Evolutionary conservation across 345 rosid species (phyloP).

Genomic region (Arabidopsis suecica): DNA sequence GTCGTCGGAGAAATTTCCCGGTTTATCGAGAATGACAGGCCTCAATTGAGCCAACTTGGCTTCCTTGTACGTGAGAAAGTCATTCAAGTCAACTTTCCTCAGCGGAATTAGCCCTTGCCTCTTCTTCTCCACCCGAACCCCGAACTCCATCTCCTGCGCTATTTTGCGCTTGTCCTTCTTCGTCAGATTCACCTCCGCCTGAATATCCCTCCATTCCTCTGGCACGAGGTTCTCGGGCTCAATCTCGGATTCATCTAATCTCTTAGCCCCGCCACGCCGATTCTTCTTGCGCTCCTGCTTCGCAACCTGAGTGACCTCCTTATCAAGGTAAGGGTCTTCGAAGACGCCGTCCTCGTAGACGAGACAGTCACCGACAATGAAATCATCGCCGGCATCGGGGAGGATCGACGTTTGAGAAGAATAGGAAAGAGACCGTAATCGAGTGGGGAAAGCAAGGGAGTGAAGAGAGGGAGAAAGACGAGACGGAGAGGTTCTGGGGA

Average conservation of each 20-base stretch:
- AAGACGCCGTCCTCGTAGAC: slow-evolving; percentile 90
- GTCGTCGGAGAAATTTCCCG: slow-evolving; percentile 43
- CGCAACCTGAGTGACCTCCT: slow-evolving; percentile 13
- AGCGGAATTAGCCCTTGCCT: slow-evolving; percentile 64
- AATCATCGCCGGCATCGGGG: slow-evolving; percentile 52
- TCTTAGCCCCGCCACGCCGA: slow-evolving; percentile 29
- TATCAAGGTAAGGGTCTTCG: slow-evolving; percentile 70
- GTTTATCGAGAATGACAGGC: slow-evolving; percentile 69
- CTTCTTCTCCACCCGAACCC: slow-evolving; percentile 75
- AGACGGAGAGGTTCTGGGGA: background rate
- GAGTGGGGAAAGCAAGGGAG: slow-evolving; percentile 38
- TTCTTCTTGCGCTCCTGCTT: slow-evolving; percentile 25
- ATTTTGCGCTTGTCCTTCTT: slow-evolving; percentile 87
- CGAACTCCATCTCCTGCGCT: slow-evolving; percentile 79
- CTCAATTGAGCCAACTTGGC: slow-evolving; percentile 69
- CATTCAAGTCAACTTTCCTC: slow-evolving; percentile 65
- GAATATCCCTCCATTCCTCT: slow-evolving; percentile 79
- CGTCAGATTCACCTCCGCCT: slow-evolving; percentile 76
- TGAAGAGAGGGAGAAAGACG: slow-evolving; percentile 19
- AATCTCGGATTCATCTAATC: slow-evolving; percentile 43
- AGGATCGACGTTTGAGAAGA: slow-evolving; percentile 51
- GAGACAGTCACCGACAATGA: slow-evolving; percentile 79
- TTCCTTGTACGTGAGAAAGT: slow-evolving; percentile 61
- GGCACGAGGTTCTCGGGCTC: slow-evolving; percentile 78
- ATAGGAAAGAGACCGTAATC: slow-evolving; percentile 49